phyloP scores from a whole-genome alignment of 768 basidiomycete genomes.

The Boletus edulis region DNA sequence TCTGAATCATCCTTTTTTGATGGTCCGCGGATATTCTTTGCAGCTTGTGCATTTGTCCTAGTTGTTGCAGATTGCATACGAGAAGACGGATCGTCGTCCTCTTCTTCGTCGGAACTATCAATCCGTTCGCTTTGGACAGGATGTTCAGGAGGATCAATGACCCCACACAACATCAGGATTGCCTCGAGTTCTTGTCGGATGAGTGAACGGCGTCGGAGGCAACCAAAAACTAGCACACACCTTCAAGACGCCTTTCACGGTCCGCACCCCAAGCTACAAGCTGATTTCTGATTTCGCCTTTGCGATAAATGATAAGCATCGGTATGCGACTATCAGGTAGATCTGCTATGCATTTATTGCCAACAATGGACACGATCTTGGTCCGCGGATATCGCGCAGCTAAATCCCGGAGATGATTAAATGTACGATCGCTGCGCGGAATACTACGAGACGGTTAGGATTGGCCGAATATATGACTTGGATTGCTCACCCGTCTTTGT shows the following conservation, averaged over 20 bases:
- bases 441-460: constrained; percentile 47
- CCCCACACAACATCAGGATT: constrained; percentile 60
- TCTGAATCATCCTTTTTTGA: constrained; percentile 67
- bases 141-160: constrained; percentile 56
- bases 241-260: constrained; percentile 70
- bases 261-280: constrained; percentile 84
- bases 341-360: constrained; percentile 94
- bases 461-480: neutral
- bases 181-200: constrained; percentile 62
- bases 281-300: constrained; percentile 88
- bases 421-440: constrained; percentile 75
- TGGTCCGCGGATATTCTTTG: constrained; percentile 54
- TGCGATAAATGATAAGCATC: constrained; percentile 89
- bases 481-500: constrained; percentile 83
- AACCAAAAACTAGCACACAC: constrained; percentile 40
- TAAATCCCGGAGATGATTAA: constrained; percentile 63
- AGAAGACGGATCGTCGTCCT: constrained; percentile 49
- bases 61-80: constrained; percentile 57
- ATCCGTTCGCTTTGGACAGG: constrained; percentile 36
- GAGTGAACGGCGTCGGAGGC: neutral
- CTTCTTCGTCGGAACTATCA: constrained; percentile 45
- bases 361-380: constrained; percentile 95
- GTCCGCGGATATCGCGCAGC: constrained; percentile 85
- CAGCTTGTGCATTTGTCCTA: constrained; percentile 47
- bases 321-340: constrained; percentile 89